These are phyloP conservation scores for Gelatoporia subvermispora DNA, from an alignment of 768 basidiomycete genomes.

Conservation along the genomic window DNA sequence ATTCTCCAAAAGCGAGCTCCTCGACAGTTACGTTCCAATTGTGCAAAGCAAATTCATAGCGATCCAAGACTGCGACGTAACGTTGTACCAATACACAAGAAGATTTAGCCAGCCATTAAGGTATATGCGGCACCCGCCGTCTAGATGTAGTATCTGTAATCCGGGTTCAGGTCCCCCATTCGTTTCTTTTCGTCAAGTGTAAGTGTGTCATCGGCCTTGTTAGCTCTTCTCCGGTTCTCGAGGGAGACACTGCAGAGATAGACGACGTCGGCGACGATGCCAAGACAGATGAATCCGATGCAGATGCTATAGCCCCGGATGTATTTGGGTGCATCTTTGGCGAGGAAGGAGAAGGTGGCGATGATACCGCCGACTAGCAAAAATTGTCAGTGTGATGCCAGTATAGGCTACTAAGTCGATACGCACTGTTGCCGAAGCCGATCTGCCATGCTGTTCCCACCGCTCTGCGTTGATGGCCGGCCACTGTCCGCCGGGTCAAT, in stretches of 20 bases:
- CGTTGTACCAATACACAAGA: too few relatives aligned
- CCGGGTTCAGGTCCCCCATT: constrained; percentile 21
- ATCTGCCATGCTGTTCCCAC: constrained; percentile 24
- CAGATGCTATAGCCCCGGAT: constrained; percentile 22
- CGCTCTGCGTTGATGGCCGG: constrained; percentile 19
- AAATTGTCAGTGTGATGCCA: neutral
- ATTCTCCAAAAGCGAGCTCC: too few relatives aligned
- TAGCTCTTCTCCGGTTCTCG: constrained; percentile 18
- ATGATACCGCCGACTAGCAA: constrained; percentile 24
- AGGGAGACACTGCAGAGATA: constrained; percentile 18
- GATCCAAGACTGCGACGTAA: too few relatives aligned
- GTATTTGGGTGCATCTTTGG: constrained; percentile 23
- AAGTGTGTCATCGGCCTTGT: constrained; percentile 1
- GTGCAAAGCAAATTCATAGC: too few relatives aligned
- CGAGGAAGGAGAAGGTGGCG: constrained; percentile 24
- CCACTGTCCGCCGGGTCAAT: constrained; percentile 8
- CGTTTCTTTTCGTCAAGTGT: constrained; percentile 14
- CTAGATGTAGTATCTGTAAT: constrained; percentile 18
- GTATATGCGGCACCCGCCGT: too few relatives aligned
- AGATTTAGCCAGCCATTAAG: too few relatives aligned
- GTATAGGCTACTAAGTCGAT: too few relatives aligned
- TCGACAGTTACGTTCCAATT: too few relatives aligned
- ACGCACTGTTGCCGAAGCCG: constrained; percentile 26
- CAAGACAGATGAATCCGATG: constrained; percentile 22
- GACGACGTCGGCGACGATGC: constrained; percentile 14